phyloP scores from a whole-genome alignment of 352 stramenopile species.

The Bremia lactucae region DNA sequence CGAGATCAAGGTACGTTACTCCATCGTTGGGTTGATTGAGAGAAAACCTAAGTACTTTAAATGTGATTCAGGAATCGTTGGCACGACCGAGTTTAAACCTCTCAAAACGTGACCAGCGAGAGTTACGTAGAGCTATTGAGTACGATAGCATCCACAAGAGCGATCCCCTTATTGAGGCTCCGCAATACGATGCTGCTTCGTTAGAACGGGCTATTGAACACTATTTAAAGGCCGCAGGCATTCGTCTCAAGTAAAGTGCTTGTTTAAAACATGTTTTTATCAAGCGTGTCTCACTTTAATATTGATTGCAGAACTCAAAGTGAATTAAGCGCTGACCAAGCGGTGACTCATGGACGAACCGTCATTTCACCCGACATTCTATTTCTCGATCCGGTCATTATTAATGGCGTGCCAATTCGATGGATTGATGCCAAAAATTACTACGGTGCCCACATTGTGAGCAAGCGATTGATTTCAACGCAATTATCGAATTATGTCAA shows the following conservation, averaged over 20 bases:
- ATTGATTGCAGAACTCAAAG: slow-evolving; percentile 37
- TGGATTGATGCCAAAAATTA: slow-evolving; percentile 87
- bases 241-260: slow-evolving; percentile 59
- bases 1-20: slow-evolving; percentile 39
- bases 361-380: slow-evolving; percentile 78
- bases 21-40: neutral
- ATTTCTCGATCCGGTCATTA: slow-evolving; percentile 66
- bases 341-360: slow-evolving; percentile 46
- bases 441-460: slow-evolving; percentile 83
- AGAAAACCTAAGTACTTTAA: neutral
- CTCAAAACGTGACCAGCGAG: slow-evolving; percentile 55
- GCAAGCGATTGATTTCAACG: slow-evolving; percentile 74
- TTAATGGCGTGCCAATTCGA: slow-evolving; percentile 76
- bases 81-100: slow-evolving; percentile 35
- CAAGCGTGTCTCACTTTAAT: slow-evolving; percentile 2
- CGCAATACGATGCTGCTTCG: slow-evolving; percentile 62
- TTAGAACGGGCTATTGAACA: slow-evolving; percentile 65
- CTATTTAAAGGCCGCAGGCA: slow-evolving; percentile 57
- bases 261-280: neutral
- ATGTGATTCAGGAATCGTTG: slow-evolving; percentile 35
- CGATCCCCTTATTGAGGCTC: slow-evolving; percentile 61
- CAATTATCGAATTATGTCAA: slow-evolving; percentile 78
- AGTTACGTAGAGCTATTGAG: slow-evolving; percentile 55
- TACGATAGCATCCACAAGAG: slow-evolving; percentile 82
- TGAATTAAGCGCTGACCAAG: slow-evolving; percentile 57